Conservation (phyloP, 2,329 filamentous ascomycete genomes). For the Ophiostoma pallidulum region DNA sequence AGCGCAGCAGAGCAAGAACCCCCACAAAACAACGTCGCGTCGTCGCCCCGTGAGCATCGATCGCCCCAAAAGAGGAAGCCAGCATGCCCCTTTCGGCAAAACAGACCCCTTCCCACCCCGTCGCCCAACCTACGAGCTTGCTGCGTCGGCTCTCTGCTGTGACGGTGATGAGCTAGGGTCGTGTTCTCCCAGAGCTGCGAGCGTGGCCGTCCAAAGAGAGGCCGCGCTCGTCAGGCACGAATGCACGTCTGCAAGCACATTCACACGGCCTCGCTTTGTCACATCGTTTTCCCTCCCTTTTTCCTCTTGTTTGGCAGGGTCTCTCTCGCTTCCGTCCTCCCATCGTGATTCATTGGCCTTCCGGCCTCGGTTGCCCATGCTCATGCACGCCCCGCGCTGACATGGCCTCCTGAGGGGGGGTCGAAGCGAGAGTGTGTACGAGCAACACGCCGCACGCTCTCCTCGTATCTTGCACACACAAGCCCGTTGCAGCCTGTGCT, state of each 20-base stretch:
- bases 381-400: not conserved
- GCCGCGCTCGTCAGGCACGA: slow-evolving; percentile 8
- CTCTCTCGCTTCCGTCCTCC: no score
- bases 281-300: no score
- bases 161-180: not conserved
- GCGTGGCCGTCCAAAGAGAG: not conserved
- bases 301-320: no score
- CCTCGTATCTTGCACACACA: no score
- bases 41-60: not conserved
- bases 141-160: slow-evolving; percentile 1
- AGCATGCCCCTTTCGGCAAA: not conserved
- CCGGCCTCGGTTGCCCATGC: no score
- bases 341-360: no score
- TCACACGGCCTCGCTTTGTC: not conserved
- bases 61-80: slow-evolving; percentile 1
- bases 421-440: no score
- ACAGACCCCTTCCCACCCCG: not conserved
- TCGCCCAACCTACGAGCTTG: slow-evolving; percentile 5
- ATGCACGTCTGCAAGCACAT: slow-evolving; percentile 1
- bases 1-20: no score
- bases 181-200: not conserved
- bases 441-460: no score
- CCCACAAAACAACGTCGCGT: no score
- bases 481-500: no score
- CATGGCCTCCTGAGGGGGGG: not conserved